Conservation (phyloP, 257 asterid genomes). For the Handroanthus guayacan region DNA sequence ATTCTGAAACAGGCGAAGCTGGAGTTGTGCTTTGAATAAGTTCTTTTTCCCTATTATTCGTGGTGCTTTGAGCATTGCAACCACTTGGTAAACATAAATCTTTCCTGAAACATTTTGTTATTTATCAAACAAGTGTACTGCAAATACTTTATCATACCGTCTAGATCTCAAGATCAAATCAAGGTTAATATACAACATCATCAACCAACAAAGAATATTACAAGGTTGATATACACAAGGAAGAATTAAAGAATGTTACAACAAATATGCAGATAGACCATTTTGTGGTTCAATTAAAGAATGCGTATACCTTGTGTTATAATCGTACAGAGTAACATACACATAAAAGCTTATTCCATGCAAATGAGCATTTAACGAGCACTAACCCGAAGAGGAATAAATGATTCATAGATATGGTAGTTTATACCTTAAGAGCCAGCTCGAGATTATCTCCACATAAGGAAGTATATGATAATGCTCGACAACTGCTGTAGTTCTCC, state of each 20-base stretch:
- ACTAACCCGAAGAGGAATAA: not conserved
- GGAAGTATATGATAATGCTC: conserved; percentile 65
- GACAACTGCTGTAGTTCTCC: conserved; percentile 54
- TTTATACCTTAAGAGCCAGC: conserved; percentile 58
- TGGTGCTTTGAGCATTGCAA: conserved; percentile 32
- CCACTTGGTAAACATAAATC: conserved; percentile 34
- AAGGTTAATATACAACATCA: not conserved
- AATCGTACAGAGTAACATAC: not conserved
- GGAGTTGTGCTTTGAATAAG: conserved; percentile 21
- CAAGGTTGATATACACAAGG: not conserved
- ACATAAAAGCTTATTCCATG: not conserved
- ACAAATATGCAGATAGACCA: not conserved
- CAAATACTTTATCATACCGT: not conserved
- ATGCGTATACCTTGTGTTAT: not conserved
- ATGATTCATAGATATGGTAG: not conserved
- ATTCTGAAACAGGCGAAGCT: not conserved
- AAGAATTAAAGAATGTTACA: not conserved
- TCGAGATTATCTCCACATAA: conserved; percentile 54
- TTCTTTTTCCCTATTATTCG: conserved; percentile 6
- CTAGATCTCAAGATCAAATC: not conserved
- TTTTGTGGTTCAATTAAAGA: not conserved
- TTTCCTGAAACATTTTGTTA: conserved; percentile 46
- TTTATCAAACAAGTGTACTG: conserved; percentile 18
- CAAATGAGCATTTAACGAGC: not conserved
- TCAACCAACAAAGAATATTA: not conserved